Evolutionary conservation across 768 basidiomycete species (phyloP), one percentile per base, ranked within the genome.

Genomic region (Tephrocybe sp.): DNA sequence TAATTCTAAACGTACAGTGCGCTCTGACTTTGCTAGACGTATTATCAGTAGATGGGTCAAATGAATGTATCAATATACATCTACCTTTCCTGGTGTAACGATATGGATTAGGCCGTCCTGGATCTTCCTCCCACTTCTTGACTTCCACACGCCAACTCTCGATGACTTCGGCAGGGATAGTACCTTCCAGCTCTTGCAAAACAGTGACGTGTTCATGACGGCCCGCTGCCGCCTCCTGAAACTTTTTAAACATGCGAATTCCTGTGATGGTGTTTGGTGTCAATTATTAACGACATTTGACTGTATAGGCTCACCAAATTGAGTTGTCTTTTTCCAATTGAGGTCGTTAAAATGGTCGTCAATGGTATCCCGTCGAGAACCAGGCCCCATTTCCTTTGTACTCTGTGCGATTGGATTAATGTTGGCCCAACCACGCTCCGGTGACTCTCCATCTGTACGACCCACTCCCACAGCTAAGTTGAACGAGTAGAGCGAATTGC

Each of bases 361-460:
- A 12, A 45, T 19, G 16, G 30, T 45, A n/a, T 45, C 44, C 9
- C 12, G 34, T 1, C 44, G 5, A 2, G 24, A 6, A 9, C 61
- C 64, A 1, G 60, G 60, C 2, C 60, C 61, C 61, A 66, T 65
- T 42, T 62, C 65, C 41, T 54, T 52, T 0, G 55, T 61, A 30
- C 59, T 55, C 11, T 38, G 45, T 4, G 57, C 47, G 1, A 55
- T 24, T 3, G 46, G 37, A 47, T 65, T 64, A 18, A 55, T 45
- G 4, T 33, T 30, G 1, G 62, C 49, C 65, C 65, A 66, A 4
- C 52, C 49, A 4, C 57, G 53, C 39, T 66, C 64, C 1, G 47
- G 46, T 13, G 38, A 23, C 37, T 47, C 25, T 3, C 46, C 16
- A 18, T 47, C 46, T 4, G 64, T 65, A 19, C 49, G 36, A 6